Evolutionary conservation across 2,329 filamentous ascomycete genomes (phyloP).

Genomic region (Cylindrodendrum hubeiense): DNA sequence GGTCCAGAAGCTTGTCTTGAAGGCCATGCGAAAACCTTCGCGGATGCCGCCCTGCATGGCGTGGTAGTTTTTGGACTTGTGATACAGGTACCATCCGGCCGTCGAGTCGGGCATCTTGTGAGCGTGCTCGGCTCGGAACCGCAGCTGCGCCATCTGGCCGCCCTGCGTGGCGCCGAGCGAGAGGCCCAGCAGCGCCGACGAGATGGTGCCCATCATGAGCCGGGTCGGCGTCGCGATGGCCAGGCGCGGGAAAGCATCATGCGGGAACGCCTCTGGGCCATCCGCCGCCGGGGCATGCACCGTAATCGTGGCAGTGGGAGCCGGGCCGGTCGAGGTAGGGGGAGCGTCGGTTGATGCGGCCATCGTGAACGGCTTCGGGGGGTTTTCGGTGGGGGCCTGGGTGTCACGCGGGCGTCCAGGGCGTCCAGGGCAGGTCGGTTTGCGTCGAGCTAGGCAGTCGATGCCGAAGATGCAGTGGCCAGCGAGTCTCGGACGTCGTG

Average conservation of each 20-base stretch:
- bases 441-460: constrained; percentile 6
- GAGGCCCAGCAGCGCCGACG: constrained; percentile 77
- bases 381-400: constrained; percentile 32
- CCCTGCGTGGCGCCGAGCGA: constrained; percentile 79
- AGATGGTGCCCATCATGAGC: constrained; percentile 72
- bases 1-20: constrained; percentile 78
- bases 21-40: constrained; percentile 82
- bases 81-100: constrained; percentile 97
- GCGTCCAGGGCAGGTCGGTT: constrained; percentile 30
- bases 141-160: constrained; percentile 78
- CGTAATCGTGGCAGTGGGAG: constrained; percentile 17
- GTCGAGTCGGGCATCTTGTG: constrained; percentile 89
- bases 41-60: constrained; percentile 81
- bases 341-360: constrained; percentile 22
- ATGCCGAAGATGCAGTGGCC: background rate
- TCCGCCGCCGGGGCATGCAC: constrained; percentile 15
- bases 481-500: constrained; percentile 28
- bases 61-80: constrained; percentile 97
- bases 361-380: constrained; percentile 20
- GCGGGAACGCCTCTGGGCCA: constrained; percentile 38
- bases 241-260: constrained; percentile 58
- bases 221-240: constrained; percentile 75
- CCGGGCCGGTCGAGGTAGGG: constrained; percentile 34
- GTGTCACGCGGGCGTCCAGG: constrained; percentile 31
- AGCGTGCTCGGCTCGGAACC: constrained; percentile 95